These are phyloP conservation scores for Phylloporus sp. DNA, from an alignment of 1,284 basidiomycete genomes.

Conservation along the genomic window DNA sequence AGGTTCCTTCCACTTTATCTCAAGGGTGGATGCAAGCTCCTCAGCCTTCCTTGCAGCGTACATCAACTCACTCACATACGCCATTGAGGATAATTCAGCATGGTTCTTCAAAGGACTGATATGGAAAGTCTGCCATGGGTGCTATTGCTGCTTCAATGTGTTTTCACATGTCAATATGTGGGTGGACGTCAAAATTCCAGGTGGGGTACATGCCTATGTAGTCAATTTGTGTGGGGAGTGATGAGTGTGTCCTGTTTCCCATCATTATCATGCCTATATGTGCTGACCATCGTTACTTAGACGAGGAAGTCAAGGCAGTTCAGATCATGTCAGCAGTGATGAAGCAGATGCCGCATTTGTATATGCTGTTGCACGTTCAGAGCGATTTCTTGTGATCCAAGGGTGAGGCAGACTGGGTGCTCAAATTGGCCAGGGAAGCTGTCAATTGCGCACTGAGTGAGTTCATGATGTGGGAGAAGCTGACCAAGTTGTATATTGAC, in stretches of 20 bases:
- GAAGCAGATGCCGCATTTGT: conserved; percentile 86
- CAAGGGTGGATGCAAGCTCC: no score
- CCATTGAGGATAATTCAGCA: conserved; percentile 88
- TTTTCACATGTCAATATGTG: conserved; percentile 97
- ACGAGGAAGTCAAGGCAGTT: no score
- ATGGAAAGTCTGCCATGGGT: conserved; percentile 96
- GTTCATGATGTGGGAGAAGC: conserved; percentile 98
- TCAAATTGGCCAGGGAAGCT: conserved; percentile 91
- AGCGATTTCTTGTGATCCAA: conserved; percentile 93
- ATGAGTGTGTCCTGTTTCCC: conserved; percentile 47
- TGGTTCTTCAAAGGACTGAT: conserved; percentile 90
- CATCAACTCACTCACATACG: conserved; percentile 96
- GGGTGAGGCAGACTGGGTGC: conserved; percentile 85
- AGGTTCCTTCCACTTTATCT: no score
- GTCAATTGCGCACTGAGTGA: conserved; percentile 98
- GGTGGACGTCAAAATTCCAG: conserved; percentile 98
- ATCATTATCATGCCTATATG: neutral
- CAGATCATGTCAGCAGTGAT: conserved; percentile 89
- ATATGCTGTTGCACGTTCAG: conserved; percentile 93
- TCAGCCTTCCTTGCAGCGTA: conserved; percentile 99
- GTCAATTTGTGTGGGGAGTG: conserved; percentile 94
- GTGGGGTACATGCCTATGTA: conserved; percentile 94
- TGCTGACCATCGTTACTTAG: conserved; percentile 44
- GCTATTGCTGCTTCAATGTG: conserved; percentile 98
- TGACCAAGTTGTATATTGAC: conserved; percentile 95